These are phyloP conservation scores for Colletotrichum siamense DNA, from an alignment of 2,329 filamentous ascomycete genomes.

Conservation along the genomic window DNA sequence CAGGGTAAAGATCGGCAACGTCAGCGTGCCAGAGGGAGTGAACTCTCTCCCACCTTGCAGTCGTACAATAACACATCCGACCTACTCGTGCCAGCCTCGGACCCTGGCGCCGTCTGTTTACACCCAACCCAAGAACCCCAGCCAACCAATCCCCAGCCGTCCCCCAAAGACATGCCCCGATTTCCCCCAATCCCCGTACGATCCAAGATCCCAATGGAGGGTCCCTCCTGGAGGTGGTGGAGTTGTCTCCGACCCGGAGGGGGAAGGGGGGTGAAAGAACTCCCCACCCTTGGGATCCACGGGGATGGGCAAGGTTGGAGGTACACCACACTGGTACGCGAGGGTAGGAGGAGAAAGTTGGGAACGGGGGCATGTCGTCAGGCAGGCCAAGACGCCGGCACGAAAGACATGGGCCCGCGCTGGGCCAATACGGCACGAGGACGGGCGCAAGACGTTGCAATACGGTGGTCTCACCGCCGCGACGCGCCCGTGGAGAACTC, in stretches of 20 bases:
- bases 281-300: conserved; percentile 2
- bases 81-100: conserved; percentile 15
- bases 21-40: background rate
- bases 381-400: conserved; percentile 7
- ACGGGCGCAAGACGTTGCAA: background rate
- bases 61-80: conserved; percentile 2
- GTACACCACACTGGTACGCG: background rate
- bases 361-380: conserved; percentile 12
- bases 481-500: conserved; percentile 10
- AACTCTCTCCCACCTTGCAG: background rate
- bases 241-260: background rate
- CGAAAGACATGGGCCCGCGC: background rate
- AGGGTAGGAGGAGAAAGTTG: background rate
- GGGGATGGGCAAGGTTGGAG: background rate
- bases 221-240: conserved; percentile 1
- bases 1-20: conserved; percentile 18
- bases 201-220: conserved; percentile 19
- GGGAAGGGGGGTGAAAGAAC: background rate
- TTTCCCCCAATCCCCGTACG: conserved; percentile 22
- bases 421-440: conserved; percentile 12
- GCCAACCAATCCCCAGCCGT: conserved; percentile 16
- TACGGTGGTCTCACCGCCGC: conserved; percentile 17
- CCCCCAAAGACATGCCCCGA: conserved; percentile 9
- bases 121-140: conserved; percentile 16
- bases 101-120: conserved; percentile 13